Conservation (phyloP, 352 stramenopile genomes). For the Phytophthora citricola region DNA sequence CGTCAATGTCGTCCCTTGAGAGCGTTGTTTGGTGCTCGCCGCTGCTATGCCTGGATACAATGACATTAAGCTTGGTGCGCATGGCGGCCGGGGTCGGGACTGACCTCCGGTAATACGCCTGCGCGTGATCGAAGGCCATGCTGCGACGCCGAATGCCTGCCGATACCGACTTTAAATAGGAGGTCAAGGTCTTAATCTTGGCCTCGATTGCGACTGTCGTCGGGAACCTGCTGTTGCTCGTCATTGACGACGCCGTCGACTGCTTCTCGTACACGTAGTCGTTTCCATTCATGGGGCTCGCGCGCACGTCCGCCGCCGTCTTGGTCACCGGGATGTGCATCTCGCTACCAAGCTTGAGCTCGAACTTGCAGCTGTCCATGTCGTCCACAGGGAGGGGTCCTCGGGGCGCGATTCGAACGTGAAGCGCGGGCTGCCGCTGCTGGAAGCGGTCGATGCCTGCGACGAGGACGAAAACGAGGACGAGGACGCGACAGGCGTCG, state of each 20-base stretch:
- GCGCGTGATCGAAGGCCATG: conserved; percentile 42
- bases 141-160: conserved; percentile 43
- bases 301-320: conserved; percentile 33
- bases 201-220: conserved; percentile 32
- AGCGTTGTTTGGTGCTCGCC: conserved; percentile 51
- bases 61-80: conserved; percentile 54
- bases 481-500: conserved; percentile 14
- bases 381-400: conserved; percentile 35
- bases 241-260: conserved; percentile 19
- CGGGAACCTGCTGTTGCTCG: conserved; percentile 15
- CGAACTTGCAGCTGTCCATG: conserved; percentile 39
- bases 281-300: conserved; percentile 23
- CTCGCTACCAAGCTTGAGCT: conserved; percentile 51
- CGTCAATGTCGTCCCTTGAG: conserved; percentile 54
- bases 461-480: conserved; percentile 10
- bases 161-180: conserved; percentile 56
- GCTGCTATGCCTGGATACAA: conserved; percentile 52
- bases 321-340: conserved; percentile 35
- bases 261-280: conserved; percentile 38
- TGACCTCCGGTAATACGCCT: conserved; percentile 54
- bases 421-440: conserved; percentile 21
- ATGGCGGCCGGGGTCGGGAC: conserved; percentile 41
- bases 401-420: conserved; percentile 26
- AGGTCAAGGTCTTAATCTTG: conserved; percentile 52
- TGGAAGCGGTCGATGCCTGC: conserved; percentile 16